Percentiles rank a stretch among this genome's conserved stretches.
Evolutionary conservation across 129 eudicot genomes (phyloP).

Genomic region (Centrapalus pauciflorus): DNA sequence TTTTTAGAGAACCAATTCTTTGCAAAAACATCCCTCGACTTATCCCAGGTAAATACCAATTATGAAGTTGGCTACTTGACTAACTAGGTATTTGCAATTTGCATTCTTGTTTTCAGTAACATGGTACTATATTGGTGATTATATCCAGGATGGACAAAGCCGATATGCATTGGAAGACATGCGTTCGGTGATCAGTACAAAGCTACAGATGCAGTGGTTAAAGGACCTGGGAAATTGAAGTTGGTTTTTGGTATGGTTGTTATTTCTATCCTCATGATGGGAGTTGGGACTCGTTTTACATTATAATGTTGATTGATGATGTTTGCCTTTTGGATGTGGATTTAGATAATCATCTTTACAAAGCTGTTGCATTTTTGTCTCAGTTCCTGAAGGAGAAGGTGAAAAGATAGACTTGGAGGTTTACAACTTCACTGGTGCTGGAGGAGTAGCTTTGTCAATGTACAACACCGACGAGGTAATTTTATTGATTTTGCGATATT

Average conservation of each 20-base stretch:
- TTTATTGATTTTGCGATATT: background rate
- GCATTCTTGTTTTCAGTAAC: background rate
- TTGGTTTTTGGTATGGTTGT: constrained; percentile 59
- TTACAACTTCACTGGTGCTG: constrained; percentile 75
- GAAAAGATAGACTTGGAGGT: constrained; percentile 75
- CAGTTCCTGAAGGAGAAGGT: constrained; percentile 88
- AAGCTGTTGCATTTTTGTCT: background rate
- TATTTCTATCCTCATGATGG: background rate
- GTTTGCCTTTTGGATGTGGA: background rate
- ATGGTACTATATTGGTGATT: background rate
- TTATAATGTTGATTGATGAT: background rate
- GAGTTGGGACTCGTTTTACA: background rate
- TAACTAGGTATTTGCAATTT: background rate
- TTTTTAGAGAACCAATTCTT: constrained; percentile 87
- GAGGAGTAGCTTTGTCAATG: constrained; percentile 95
- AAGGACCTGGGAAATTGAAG: constrained; percentile 91
- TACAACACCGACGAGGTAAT: constrained; percentile 95
- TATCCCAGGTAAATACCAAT: constrained; percentile 54
- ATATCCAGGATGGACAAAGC: constrained; percentile 84
- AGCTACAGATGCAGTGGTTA: constrained; percentile 86
- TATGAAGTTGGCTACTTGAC: background rate
- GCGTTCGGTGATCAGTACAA: constrained; percentile 94
- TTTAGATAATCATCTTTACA: too few relatives aligned
- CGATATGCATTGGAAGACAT: constrained; percentile 97
- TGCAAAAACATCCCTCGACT: constrained; percentile 85